Conservation (phyloP, 768 basidiomycete genomes). For the Trametes elegans region DNA sequence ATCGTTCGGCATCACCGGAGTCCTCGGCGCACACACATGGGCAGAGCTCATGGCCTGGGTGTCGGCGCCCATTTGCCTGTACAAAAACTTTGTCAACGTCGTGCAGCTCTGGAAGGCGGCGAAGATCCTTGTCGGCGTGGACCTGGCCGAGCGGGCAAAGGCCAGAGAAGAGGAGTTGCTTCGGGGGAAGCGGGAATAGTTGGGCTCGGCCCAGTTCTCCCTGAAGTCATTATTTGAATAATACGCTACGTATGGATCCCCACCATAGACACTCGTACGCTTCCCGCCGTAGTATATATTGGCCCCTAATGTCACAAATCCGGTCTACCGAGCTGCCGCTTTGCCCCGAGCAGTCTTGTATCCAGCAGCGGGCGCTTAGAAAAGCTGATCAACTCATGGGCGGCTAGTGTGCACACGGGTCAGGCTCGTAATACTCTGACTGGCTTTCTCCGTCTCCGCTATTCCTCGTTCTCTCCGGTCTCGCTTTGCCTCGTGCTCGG, state of each 20-base stretch:
- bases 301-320: constrained; percentile 3
- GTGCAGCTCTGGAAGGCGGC: constrained; percentile 99
- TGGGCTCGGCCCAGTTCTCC: neutral
- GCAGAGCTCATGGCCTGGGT: constrained; percentile 66
- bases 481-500: constrained; percentile 7
- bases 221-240: neutral
- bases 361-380: neutral
- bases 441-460: neutral
- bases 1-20: constrained; percentile 27
- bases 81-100: constrained; percentile 91
- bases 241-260: constrained; percentile 9
- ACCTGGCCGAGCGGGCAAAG: constrained; percentile 79
- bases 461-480: neutral
- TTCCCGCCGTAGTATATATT: constrained; percentile 3
- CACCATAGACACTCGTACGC: constrained; percentile 15
- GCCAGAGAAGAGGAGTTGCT: constrained; percentile 44
- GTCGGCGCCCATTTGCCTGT: constrained; percentile 64
- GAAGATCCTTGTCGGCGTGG: constrained; percentile 91
- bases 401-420: neutral
- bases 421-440: neutral
- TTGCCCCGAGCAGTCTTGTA: neutral
- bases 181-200: constrained; percentile 19
- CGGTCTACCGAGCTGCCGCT: too few species aligned
- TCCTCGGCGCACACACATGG: constrained; percentile 57
- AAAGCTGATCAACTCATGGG: neutral